Percentiles rank a stretch among this genome's conserved stretches.
These are phyloP conservation scores for Penicillium paneum DNA, from an alignment of 2,329 filamentous ascomycete species.

Conservation along the genomic window DNA sequence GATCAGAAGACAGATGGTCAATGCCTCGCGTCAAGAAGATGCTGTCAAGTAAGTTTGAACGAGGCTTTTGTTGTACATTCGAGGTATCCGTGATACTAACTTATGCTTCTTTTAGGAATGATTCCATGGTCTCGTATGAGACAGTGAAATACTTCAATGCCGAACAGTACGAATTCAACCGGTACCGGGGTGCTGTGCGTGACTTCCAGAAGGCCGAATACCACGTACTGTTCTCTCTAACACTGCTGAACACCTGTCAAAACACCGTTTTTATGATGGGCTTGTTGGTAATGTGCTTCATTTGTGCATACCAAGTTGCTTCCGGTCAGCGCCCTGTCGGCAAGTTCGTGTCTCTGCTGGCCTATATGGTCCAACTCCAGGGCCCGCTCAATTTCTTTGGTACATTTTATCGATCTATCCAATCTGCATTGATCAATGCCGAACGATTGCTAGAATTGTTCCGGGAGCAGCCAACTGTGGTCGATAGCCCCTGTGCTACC, in stretches of 20 bases:
- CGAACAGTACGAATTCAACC: constrained; percentile 71
- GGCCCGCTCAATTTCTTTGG: constrained; percentile 83
- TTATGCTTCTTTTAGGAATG: constrained; percentile 57
- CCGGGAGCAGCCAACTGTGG: constrained; percentile 89
- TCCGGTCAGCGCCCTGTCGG: constrained; percentile 63
- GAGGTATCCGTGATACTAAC: not conserved
- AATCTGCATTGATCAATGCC: constrained; percentile 95
- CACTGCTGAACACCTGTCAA: constrained; percentile 77
- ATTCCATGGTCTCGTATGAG: constrained; percentile 98
- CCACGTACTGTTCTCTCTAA: constrained; percentile 71
- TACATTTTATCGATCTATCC: constrained; percentile 92
- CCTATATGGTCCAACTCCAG: constrained; percentile 76
- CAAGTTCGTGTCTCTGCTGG: constrained; percentile 69
- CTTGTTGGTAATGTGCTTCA: constrained; percentile 66
- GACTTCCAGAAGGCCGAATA: constrained; percentile 73
- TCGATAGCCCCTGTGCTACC: constrained; percentile 67
- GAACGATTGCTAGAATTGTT: constrained; percentile 94
- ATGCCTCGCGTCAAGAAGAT: constrained; percentile 90
- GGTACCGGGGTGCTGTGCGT: constrained; percentile 67
- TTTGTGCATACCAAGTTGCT: constrained; percentile 74
- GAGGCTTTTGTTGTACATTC: not conserved
- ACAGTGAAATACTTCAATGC: constrained; percentile 90
- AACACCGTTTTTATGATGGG: constrained; percentile 77
- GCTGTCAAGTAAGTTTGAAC: constrained; percentile 69
- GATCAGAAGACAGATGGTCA: constrained; percentile 89